A percentile compares a stretch with the other conserved stretches of the same genome.
Conservation (phyloP, 805 yeast species). For the Starmerella sp. region DNA sequence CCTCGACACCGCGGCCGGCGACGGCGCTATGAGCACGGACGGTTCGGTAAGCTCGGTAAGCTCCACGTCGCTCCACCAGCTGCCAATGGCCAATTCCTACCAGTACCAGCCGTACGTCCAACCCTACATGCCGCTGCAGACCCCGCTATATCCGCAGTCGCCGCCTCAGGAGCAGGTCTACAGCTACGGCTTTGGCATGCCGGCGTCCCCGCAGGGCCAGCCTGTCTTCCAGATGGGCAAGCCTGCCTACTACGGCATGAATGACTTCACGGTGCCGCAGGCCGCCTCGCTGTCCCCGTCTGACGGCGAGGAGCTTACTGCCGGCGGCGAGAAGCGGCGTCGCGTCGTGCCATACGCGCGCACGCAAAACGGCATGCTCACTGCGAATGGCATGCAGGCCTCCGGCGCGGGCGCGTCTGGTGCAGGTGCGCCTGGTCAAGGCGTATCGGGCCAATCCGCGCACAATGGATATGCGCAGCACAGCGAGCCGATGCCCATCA, state of each 20-base stretch:
- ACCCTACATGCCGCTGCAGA: not conserved
- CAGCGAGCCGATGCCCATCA: not conserved
- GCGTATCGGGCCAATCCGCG: not conserved
- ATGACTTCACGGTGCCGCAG: conserved; percentile 4
- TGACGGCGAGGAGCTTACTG: not conserved
- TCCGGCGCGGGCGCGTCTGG: no score
- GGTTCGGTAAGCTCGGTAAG: not conserved
- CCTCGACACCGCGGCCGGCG: not conserved
- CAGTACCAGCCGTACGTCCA: not conserved
- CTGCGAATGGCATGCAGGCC: not conserved
- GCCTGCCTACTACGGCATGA: not conserved
- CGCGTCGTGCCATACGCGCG: conserved; percentile 4
- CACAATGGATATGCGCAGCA: not conserved
- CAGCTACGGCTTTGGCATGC: conserved; percentile 1
- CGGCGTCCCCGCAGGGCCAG: conserved; percentile 1
- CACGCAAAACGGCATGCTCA: not conserved
- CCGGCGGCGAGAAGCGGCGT: conserved; percentile 16
- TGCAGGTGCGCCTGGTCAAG: not conserved
- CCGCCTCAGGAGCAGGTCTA: conserved; percentile 14
- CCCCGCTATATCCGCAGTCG: conserved; percentile 12
- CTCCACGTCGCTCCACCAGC: not conserved
- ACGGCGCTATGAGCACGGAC: not conserved
- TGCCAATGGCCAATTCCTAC: not conserved
- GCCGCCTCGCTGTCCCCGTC: not conserved
- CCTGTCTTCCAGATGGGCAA: not conserved